A percentile compares a stretch with the other conserved stretches of the same genome.
Conservation (phyloP, 2,329 filamentous ascomycete genomes). For the Zymoseptoria ardabiliae region DNA sequence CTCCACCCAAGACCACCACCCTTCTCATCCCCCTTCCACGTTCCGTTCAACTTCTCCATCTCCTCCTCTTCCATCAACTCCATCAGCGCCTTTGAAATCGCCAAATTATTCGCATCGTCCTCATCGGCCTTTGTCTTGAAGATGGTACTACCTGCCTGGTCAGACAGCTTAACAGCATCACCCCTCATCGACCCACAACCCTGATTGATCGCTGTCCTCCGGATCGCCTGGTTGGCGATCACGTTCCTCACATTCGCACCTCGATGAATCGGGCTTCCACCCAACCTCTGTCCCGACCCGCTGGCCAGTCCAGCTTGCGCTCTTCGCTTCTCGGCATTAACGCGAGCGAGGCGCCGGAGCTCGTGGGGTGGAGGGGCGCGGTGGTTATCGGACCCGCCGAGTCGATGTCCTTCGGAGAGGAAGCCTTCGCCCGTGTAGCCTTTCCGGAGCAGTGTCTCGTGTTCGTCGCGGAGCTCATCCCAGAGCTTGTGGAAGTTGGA, state of each 20-base stretch:
- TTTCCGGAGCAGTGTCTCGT: conserved; percentile 65
- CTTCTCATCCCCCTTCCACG: conserved; percentile 47
- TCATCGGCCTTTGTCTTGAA: conserved; percentile 80
- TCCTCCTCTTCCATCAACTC: conserved; percentile 80
- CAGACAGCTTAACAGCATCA: conserved; percentile 58
- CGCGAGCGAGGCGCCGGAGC: conserved; percentile 64
- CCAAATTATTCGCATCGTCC: conserved; percentile 79
- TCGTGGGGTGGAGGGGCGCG: conserved; percentile 62
- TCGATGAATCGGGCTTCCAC: conserved; percentile 50
- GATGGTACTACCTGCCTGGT: conserved; percentile 62
- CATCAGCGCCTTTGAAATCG: conserved; percentile 77
- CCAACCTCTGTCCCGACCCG: conserved; percentile 65
- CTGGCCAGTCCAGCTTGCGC: conserved; percentile 38
- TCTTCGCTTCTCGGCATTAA: conserved; percentile 59
- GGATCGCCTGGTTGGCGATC: conserved; percentile 63
- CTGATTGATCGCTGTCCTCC: conserved; percentile 54
- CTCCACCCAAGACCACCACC: conserved; percentile 36
- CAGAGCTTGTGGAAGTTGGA: conserved; percentile 75
- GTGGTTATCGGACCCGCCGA: conserved; percentile 52
- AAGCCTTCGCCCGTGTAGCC: conserved; percentile 91
- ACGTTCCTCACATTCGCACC: conserved; percentile 64
- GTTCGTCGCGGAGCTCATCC: conserved; percentile 83
- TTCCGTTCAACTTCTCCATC: conserved; percentile 43
- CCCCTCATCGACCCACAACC: conserved; percentile 70
- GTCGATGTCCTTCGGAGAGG: conserved; percentile 62